Conservation (phyloP, 2,329 filamentous ascomycete species). For the Aspergillus tamarii region DNA sequence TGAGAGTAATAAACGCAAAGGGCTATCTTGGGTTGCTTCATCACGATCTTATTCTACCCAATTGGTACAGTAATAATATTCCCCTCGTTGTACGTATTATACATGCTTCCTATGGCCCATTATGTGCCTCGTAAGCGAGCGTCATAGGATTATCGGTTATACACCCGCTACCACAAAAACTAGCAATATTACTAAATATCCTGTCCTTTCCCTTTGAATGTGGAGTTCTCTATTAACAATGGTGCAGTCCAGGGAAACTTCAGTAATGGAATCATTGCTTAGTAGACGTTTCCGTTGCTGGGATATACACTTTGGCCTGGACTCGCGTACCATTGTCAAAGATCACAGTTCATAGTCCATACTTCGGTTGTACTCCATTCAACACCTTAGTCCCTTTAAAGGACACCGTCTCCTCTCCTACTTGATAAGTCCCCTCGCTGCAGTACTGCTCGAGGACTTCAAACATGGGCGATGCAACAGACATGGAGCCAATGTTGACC, state of each 20-base stretch:
- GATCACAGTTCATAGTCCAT: background rate
- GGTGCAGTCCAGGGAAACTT: background rate
- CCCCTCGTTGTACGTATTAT: background rate
- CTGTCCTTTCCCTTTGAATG: background rate
- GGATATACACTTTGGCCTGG: background rate
- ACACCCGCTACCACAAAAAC: background rate
- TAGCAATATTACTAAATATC: background rate
- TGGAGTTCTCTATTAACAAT: background rate
- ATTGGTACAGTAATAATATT: background rate
- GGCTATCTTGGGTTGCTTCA: background rate
- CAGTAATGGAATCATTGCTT: background rate
- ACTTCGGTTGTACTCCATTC: background rate
- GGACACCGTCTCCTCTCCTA: background rate
- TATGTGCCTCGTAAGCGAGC: background rate
- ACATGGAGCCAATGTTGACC: background rate
- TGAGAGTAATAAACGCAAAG: background rate
- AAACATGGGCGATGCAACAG: background rate
- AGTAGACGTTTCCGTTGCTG: background rate
- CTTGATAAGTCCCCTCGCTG: background rate
- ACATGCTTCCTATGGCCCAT: background rate
- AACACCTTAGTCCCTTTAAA: background rate
- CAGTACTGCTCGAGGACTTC: background rate
- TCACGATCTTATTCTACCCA: background rate
- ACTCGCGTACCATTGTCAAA: background rate
- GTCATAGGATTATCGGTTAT: background rate